phyloP scores from a whole-genome alignment of 2,329 filamentous ascomycete species.

The Curvularia spicifera region DNA sequence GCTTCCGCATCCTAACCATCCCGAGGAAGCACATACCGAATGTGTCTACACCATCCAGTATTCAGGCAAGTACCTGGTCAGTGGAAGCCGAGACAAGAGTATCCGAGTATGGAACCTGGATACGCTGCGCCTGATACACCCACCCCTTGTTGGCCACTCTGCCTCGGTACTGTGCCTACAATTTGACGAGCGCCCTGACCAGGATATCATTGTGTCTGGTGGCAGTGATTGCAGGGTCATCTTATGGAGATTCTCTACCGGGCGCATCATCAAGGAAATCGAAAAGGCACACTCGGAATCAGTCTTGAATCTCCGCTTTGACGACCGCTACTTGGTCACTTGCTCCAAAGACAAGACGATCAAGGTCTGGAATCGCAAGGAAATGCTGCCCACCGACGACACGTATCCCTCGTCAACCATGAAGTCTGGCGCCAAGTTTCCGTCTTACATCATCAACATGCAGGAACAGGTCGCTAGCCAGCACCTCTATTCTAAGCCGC shows the following conservation, averaged over 20 bases:
- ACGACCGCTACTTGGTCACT: conserved; percentile 88
- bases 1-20: conserved; percentile 81
- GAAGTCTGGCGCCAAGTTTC: conserved; percentile 55
- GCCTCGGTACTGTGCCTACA: conserved; percentile 94
- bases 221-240: conserved; percentile 92
- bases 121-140: conserved; percentile 75
- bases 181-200: conserved; percentile 84
- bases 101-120: conserved; percentile 90
- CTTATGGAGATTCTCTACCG: conserved; percentile 92
- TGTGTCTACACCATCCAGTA: conserved; percentile 97
- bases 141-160: conserved; percentile 76
- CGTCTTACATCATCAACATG: conserved; percentile 63
- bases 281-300: conserved; percentile 83
- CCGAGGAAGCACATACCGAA: conserved; percentile 83
- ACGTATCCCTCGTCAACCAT: conserved; percentile 50
- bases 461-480: conserved; percentile 45
- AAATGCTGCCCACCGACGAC: conserved; percentile 49
- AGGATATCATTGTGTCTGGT: conserved; percentile 93
- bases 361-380: conserved; percentile 87
- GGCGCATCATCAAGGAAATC: conserved; percentile 78
- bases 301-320: conserved; percentile 91
- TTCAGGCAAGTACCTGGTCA: conserved; percentile 83
- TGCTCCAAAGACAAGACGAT: conserved; percentile 98
- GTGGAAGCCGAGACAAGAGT: conserved; percentile 86
- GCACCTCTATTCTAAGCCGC: conserved; percentile 58